A percentile compares a stretch with the other conserved stretches of the same genome.
phyloP scores from a whole-genome alignment of 768 basidiomycete genomes.

The Lentinula guzmanii region DNA sequence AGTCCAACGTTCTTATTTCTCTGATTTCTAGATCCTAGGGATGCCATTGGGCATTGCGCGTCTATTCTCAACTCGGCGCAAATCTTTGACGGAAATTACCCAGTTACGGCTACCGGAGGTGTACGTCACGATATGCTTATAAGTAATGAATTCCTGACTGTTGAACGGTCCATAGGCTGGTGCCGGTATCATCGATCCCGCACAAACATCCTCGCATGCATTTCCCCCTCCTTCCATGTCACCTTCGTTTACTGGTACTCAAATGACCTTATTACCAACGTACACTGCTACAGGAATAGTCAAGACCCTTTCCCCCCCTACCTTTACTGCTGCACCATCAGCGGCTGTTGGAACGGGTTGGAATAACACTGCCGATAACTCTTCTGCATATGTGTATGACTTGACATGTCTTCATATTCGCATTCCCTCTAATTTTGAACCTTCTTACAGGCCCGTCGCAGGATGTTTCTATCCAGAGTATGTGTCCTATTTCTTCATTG shows the following conservation, averaged over 20 bases:
- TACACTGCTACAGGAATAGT: constrained; percentile 69
- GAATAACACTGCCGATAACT: constrained; percentile 63
- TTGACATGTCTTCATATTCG: constrained; percentile 2
- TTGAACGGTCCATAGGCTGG: constrained; percentile 29
- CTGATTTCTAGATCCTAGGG: constrained; percentile 32
- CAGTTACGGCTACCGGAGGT: constrained; percentile 68
- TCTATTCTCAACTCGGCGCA: constrained; percentile 29
- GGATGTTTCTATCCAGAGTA: constrained; percentile 63
- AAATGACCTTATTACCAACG: constrained; percentile 50
- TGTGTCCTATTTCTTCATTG: constrained; percentile 12
- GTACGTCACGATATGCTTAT: constrained; percentile 17
- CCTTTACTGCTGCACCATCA: constrained; percentile 51
- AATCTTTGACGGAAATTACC: constrained; percentile 48
- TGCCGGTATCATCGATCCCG: constrained; percentile 53
- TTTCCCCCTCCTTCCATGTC: constrained; percentile 65
- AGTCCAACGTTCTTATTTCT: neutral
- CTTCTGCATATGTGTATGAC: constrained; percentile 44
- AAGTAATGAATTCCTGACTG: neutral
- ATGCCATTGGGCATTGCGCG: constrained; percentile 40
- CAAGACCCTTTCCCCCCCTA: constrained; percentile 56
- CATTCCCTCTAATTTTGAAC: neutral
- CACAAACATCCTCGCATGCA: constrained; percentile 39
- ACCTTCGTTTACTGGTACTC: constrained; percentile 45
- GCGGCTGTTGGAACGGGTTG: constrained; percentile 67
- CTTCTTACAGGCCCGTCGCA: constrained; percentile 33